Base-by-base conservation (phyloP, 371 early-diverging fungal species). In the Mortierella polycephala region DNA sequence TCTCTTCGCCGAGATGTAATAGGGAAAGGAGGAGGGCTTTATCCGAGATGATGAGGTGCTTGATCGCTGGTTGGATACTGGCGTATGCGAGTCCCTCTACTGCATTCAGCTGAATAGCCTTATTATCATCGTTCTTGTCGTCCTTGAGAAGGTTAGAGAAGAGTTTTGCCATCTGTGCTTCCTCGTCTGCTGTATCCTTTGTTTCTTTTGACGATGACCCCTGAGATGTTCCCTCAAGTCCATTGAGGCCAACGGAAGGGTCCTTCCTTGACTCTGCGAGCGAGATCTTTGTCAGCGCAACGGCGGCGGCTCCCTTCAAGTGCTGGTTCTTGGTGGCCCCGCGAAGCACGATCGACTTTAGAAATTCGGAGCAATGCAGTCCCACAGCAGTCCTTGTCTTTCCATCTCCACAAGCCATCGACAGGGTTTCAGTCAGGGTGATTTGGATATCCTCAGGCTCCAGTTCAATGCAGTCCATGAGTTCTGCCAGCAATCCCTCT, bases 61-160 rank as follows among this genome's bases (percentile, higher is more conserved):
- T 94, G 49, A 90, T 83, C 7, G 75, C 72, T 0, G 90, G 83
- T 49, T 88, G 82, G 37, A 91, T 72, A 40, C 90, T 86, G 20
- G 93, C 83, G 63, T 94, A 95, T 1, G 95, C 90, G 5, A 96
- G 81, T 8, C 91, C 93, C 76, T 96, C 96, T 2, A 94, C 85
- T 4, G 90, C 86, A 57, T 81, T 77, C 39, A 67, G 54, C 14
- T 80, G 72, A 18, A 74, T 61, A 1, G 67, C 74, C 7, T 52
- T 59, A 9, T 68, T 62, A 1, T 54, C 54, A 57, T 86, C 85
- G 5, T 83, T 79, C 54, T 80, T 71, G 42, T 69, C 70, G 55
- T 82, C 75, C 54, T 75, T 74, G 51, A 91, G 76, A 6, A 85
- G 74, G 7, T 75, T 66, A 8, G 69, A 68, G 59, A 84, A 83